Evolutionary conservation across 2,329 filamentous ascomycete genomes (phyloP), one percentile per base, ranked within the genome.

Genomic region (Chaetomiaceae sp.): DNA sequence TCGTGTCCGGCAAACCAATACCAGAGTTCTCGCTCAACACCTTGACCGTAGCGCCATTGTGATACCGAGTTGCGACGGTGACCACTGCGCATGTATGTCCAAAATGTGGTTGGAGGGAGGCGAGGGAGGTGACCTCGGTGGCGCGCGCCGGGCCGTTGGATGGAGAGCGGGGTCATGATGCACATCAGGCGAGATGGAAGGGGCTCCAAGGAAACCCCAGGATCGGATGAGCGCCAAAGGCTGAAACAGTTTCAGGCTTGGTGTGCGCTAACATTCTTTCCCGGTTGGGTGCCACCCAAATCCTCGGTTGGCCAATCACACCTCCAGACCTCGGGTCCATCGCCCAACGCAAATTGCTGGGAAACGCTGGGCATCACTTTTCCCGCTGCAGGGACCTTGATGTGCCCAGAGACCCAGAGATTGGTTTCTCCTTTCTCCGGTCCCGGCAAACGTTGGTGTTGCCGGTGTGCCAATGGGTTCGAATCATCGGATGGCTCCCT

Each of bases 221-320:
- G 34, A 46, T 57, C 44, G 48, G 56, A 40, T 25, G 50, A 51
- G 45, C 45, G 44, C 53, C 33, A 54, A 54, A 21, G 41, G 34
- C 47, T 60, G 58, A 58, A 60, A 60, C 56, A 34, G 58, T 60
- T 58, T 56, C 55, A 56, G 25, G 38, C 51, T 11, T 46, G 40
- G 46, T 23, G 30, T 51, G 29, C 49, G 47, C 37, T 36, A 44
- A 29, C 33, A 27, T 10, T n/a, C 23, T 44, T 46, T 51, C 38
- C 27, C 33, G 52, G 16, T 45, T 41, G 27, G 34, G 34, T 51
- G 32, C 34, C 27, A 41, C 20, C 44, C 40, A 54, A 36, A 47
- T 25, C 14, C 41, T 23, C 23, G 21, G 25, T 27, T 23, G 18
- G 7, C 56, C 56, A 58, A 56, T 58, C 48, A 49, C 30, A 20